Evolutionary conservation across 371 early-diverging fungal species (phyloP), one percentile per base, ranked within the genome.

Genomic region (Mucor mucedo): DNA sequence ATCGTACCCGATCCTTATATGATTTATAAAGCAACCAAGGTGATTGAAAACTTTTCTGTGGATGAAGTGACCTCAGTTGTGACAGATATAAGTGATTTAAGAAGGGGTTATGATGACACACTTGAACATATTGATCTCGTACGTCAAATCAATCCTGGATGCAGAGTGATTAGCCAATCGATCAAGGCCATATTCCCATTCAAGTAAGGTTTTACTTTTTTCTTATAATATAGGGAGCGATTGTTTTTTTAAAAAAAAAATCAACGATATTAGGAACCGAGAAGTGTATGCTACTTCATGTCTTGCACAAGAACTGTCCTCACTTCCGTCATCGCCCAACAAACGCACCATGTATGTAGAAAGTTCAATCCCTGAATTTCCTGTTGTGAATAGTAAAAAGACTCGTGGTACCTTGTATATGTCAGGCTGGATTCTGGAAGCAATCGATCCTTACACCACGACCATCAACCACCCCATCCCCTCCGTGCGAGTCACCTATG

Each of bases 371-470:
- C 61, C 72, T 10, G 69, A 76, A 16, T 78, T 74, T 7, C 75
- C 60, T 0, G 9, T 73, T 7, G 5, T 70, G 1, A 41, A 63
- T 6, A 55, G 62, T 2, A 83, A 80, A 29, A 62, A 66, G 27
- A 84, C 81, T 0, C 53, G 70, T 14, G 85, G 76, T 2, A 73
- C 73, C 6, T 40, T 84, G 10, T 78, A 75, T 47, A 55, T 86
- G 11, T 84, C 84, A 16, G 87, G 84, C 6, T 86, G 87, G 87
- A 81, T 86, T 9, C 58, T 86, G 13, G 87, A 84, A 42, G 65
- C 80, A 0, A 77, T 86, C 11, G 87, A 86, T 30, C 87, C 87
- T 1, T 86, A 86, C 45, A 84, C 80, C 1, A 81, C 86, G 7
- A 69, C 76, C 2, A 72, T 70, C 28, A 84, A 82, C 32, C 83